phyloP scores from a whole-genome alignment of 192 early-diverging fungal species.

The Pilobolus umbonatus region DNA sequence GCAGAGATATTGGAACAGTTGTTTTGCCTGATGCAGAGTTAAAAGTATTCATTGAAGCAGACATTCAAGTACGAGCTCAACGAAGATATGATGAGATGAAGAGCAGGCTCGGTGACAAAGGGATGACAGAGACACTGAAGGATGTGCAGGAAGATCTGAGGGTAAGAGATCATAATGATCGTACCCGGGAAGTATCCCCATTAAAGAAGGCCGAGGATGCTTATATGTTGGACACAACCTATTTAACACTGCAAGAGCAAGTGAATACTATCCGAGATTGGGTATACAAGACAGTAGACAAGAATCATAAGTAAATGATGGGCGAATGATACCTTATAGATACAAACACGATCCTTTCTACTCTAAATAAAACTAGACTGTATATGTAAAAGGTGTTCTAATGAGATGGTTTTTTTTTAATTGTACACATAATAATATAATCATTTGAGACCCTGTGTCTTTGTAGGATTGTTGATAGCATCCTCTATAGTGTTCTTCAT shows the following conservation, averaged over 20 bases:
- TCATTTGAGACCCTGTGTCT: too few species aligned
- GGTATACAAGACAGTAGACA: constrained; percentile 27
- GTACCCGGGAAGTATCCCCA: constrained; percentile 59
- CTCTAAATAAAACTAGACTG: too few species aligned
- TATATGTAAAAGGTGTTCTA: too few species aligned
- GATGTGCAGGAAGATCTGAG: constrained; percentile 60
- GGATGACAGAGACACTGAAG: constrained; percentile 28
- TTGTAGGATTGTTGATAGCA: too few species aligned
- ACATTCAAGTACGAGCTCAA: constrained; percentile 58
- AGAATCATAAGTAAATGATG: too few species aligned
- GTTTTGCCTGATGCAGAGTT: constrained; percentile 73
- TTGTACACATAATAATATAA: too few species aligned
- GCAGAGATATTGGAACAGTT: constrained; percentile 73
- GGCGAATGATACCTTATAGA: too few species aligned
- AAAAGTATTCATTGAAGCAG: constrained; percentile 72
- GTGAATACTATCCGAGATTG: constrained; percentile 57
- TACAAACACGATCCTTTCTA: too few species aligned
- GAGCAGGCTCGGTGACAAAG: constrained; percentile 22
- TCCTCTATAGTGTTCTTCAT: too few species aligned
- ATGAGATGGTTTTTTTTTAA: too few species aligned
- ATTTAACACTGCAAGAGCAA: constrained; percentile 61
- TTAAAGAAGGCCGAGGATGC: constrained; percentile 68
- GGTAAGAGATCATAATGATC: constrained; percentile 63
- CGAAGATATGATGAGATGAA: constrained; percentile 60
- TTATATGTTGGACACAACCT: constrained; percentile 68